These are phyloP conservation scores for Lodderomyces pseudojiufengensis DNA, from an alignment of 1,139 yeast genomes.

Conservation along the genomic window DNA sequence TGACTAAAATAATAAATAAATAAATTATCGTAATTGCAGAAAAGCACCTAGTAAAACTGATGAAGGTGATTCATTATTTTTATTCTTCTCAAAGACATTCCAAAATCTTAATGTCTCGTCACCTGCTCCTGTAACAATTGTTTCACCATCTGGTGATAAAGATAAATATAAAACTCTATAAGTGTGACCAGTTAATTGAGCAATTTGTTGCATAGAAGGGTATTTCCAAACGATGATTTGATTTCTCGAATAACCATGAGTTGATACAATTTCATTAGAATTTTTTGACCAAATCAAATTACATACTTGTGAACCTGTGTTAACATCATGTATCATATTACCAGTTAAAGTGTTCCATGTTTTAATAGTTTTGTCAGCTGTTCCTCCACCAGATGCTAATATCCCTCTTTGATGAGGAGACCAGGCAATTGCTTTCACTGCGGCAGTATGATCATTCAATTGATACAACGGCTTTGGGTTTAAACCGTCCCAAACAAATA, in stretches of 20 bases:
- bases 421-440: slow-evolving; percentile 97
- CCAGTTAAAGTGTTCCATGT: slow-evolving; percentile 93
- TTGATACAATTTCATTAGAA: slow-evolving; percentile 87
- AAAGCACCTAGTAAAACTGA: slow-evolving; percentile 75
- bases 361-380: slow-evolving; percentile 86
- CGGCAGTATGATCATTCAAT: slow-evolving; percentile 85
- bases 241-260: slow-evolving; percentile 91
- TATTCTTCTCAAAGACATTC: slow-evolving; percentile 83
- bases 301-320: slow-evolving; percentile 96
- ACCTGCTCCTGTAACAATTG: slow-evolving; percentile 98
- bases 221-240: slow-evolving; percentile 95
- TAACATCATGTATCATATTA: slow-evolving; percentile 65
- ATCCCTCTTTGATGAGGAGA: slow-evolving; percentile 95
- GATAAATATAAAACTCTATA: slow-evolving; percentile 87
- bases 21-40: slow-evolving; percentile 59
- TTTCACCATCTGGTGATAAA: slow-evolving; percentile 94
- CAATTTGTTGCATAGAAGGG: slow-evolving; percentile 88
- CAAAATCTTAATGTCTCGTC: slow-evolving; percentile 94
- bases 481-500: slow-evolving; percentile 85
- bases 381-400: slow-evolving; percentile 95
- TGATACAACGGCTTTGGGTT: slow-evolving; percentile 65
- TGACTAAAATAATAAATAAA: background rate
- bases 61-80: slow-evolving; percentile 52
- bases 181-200: slow-evolving; percentile 91
- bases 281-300: slow-evolving; percentile 90